Evolutionary conservation across 305 asterid genomes (phyloP).

Genomic region (Fraxinus ornus): DNA sequence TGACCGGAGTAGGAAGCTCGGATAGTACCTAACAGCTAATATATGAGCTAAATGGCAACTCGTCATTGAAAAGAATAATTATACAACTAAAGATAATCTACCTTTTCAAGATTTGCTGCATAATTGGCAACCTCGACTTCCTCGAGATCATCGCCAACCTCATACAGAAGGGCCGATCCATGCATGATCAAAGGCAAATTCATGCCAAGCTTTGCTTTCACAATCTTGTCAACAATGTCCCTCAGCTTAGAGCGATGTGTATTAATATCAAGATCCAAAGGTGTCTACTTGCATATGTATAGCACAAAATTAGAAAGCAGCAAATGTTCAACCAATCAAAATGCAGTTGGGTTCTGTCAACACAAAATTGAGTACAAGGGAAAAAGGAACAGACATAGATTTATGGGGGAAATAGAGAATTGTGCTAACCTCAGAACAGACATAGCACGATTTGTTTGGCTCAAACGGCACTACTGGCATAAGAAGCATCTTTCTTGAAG

Average conservation of each 20-base stretch:
- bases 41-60: constrained; percentile 23
- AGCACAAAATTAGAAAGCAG: constrained; percentile 16
- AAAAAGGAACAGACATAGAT: neutral
- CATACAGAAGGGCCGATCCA: constrained; percentile 83
- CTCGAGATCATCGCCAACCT: constrained; percentile 95
- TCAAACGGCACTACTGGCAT: constrained; percentile 98
- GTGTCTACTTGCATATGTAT: constrained; percentile 57
- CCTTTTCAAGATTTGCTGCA: constrained; percentile 93
- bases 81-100: constrained; percentile 20
- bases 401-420: constrained; percentile 10
- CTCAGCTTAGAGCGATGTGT: constrained; percentile 74
- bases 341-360: constrained; percentile 3
- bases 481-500: constrained; percentile 82
- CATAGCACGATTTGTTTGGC: constrained; percentile 86
- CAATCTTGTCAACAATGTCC: constrained; percentile 89
- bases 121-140: constrained; percentile 84
- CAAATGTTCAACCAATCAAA: neutral
- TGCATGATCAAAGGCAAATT: constrained; percentile 83
- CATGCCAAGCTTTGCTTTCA: constrained; percentile 92
- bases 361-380: constrained; percentile 6
- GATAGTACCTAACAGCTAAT: constrained; percentile 62
- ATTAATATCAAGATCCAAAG: constrained; percentile 86
- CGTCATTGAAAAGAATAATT: constrained; percentile 14
- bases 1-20: constrained; percentile 81
- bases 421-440: constrained; percentile 85